Evolutionary conservation across 768 basidiomycete species (phyloP).

Genomic region (Sporobolomyces roseus): DNA sequence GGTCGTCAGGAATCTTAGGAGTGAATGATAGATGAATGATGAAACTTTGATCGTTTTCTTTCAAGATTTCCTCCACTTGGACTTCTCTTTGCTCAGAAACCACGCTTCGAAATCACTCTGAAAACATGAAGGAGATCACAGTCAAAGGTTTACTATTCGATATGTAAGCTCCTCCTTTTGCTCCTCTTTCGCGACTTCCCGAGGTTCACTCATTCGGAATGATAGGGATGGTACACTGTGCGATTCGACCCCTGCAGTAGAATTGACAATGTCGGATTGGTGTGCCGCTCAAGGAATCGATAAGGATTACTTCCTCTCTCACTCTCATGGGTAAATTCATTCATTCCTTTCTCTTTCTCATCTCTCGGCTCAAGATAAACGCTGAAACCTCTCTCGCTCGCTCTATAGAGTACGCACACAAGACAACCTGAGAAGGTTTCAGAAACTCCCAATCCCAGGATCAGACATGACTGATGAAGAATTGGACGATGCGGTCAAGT

Average conservation of each 20-base stretch:
- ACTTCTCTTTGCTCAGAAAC: too few species aligned
- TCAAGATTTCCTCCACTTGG: not conserved
- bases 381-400: conserved; percentile 33
- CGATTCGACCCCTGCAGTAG: conserved; percentile 39
- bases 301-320: conserved; percentile 33
- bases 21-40: too few species aligned
- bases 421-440: conserved; percentile 40
- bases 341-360: too few species aligned
- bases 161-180: conserved; percentile 13
- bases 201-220: not conserved
- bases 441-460: conserved; percentile 24
- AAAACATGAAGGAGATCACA: conserved; percentile 32
- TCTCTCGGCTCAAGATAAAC: too few species aligned
- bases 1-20: too few species aligned
- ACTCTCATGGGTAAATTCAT: conserved; percentile 41
- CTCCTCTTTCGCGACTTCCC: not conserved
- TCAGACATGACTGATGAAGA: conserved; percentile 12
- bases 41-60: too few species aligned
- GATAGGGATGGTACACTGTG: conserved; percentile 40
- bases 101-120: too few species aligned
- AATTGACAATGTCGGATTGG: conserved; percentile 32
- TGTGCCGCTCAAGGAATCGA: conserved; percentile 30
- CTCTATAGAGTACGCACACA: conserved; percentile 41
- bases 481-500: conserved; percentile 21
- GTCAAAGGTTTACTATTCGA: conserved; percentile 37